Conservation (phyloP, 2,329 filamentous ascomycete genomes). For the Bipolaris oryzae region DNA sequence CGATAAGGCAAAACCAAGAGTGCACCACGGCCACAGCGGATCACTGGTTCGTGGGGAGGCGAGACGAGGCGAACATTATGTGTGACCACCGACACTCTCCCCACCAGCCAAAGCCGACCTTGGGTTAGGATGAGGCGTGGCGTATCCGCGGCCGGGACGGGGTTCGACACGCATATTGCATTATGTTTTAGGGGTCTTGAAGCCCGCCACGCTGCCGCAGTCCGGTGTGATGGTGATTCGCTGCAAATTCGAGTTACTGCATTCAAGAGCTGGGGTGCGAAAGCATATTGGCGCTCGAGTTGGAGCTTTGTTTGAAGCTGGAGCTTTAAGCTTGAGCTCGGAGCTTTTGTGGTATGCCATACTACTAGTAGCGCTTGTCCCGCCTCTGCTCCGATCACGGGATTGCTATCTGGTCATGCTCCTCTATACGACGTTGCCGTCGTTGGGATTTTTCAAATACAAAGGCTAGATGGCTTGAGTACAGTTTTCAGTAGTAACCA, state of each 20-base stretch:
- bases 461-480: background rate
- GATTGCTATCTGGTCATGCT: background rate
- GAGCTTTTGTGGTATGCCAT: constrained; percentile 12
- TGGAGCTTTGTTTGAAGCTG: background rate
- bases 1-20: constrained; percentile 34
- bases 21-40: constrained; percentile 22
- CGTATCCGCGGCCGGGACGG: constrained; percentile 44
- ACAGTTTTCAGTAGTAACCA: background rate
- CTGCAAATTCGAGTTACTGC: constrained; percentile 37
- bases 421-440: background rate
- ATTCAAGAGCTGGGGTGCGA: constrained; percentile 18
- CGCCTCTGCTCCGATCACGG: constrained; percentile 16
- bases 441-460: background rate
- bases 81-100: constrained; percentile 36
- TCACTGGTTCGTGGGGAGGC: constrained; percentile 29
- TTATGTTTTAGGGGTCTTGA: constrained; percentile 3
- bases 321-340: constrained; percentile 15
- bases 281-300: constrained; percentile 4
- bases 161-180: constrained; percentile 20
- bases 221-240: constrained; percentile 27
- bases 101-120: constrained; percentile 32
- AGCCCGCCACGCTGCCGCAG: constrained; percentile 32
- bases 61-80: constrained; percentile 32
- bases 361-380: constrained; percentile 12
- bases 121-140: constrained; percentile 29